Conservation (phyloP, 2,329 filamentous ascomycete species). For the Fusarium irregulare region DNA sequence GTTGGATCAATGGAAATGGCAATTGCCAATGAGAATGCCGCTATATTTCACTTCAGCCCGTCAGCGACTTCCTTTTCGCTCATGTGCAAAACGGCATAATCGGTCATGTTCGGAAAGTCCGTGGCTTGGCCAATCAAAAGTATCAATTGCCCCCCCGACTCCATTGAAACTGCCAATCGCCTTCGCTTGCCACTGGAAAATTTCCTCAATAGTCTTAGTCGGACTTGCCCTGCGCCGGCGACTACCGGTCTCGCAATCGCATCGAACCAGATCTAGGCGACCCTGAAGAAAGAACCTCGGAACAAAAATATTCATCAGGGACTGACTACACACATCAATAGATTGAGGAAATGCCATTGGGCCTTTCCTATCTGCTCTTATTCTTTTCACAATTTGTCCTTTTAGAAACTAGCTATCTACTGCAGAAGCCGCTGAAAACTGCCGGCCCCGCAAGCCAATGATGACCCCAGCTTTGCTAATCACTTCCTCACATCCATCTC, state of each 20-base stretch:
- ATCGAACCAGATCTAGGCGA: slow-evolving; percentile 20
- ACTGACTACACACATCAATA: neutral
- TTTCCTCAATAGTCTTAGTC: slow-evolving; percentile 20
- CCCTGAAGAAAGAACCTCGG: slow-evolving; percentile 5
- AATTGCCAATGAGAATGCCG: slow-evolving; percentile 43
- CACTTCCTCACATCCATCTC: slow-evolving; percentile 5
- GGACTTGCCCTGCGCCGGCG: slow-evolving; percentile 18
- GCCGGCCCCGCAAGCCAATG: slow-evolving; percentile 41
- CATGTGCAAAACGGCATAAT: slow-evolving; percentile 34
- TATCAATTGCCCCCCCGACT: neutral
- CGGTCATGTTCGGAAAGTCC: slow-evolving; percentile 44
- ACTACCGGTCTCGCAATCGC: slow-evolving; percentile 16
- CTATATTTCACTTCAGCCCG: slow-evolving; percentile 32
- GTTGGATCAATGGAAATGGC: slow-evolving; percentile 14
- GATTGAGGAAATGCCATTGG: neutral
- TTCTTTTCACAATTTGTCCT: neutral
- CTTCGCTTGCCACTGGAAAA: slow-evolving; percentile 24
- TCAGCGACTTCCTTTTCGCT: slow-evolving; percentile 26
- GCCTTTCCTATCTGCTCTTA: neutral
- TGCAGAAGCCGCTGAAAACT: slow-evolving; percentile 15
- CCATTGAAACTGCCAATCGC: slow-evolving; percentile 25
- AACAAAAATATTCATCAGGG: neutral
- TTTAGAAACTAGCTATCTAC: neutral
- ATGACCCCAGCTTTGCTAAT: slow-evolving; percentile 46
- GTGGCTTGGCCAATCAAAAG: slow-evolving; percentile 17